A percentile compares a stretch with the other conserved stretches of the same genome.
Evolutionary conservation across 129 eudicot genomes (phyloP).

Genomic region (Flaveria ramosissima): DNA sequence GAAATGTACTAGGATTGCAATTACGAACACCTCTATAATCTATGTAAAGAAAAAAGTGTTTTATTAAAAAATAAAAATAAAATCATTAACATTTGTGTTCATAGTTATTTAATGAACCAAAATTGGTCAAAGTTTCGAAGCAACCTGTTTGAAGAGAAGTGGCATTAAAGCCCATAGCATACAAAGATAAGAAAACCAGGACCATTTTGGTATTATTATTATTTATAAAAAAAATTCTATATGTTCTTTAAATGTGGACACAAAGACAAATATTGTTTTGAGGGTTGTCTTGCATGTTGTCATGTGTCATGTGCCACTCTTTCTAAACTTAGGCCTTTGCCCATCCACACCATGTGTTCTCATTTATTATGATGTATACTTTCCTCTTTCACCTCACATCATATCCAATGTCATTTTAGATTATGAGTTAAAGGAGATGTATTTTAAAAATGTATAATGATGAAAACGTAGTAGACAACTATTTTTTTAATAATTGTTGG

Average conservation of each 20-base stretch:
- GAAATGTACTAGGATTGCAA: no score
- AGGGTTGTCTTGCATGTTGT: constrained; percentile 44
- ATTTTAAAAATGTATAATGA: neutral
- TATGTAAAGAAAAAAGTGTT: neutral
- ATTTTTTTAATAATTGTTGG: no score
- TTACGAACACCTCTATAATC: neutral
- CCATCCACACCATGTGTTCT: constrained; percentile 44
- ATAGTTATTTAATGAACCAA: neutral
- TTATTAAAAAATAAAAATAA: neutral
- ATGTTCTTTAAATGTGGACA: constrained; percentile 32
- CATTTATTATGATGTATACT: constrained; percentile 39
- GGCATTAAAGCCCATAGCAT: constrained; percentile 17
- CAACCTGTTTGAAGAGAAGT: constrained; percentile 23
- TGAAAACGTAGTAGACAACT: no score
- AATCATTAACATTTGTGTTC: neutral
- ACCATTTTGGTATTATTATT: constrained; percentile 24
- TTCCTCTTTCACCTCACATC: constrained; percentile 31
- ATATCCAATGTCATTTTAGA: neutral
- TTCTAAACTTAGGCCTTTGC: constrained; percentile 41
- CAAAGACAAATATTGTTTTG: constrained; percentile 41
- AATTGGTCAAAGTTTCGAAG: constrained; percentile 36
- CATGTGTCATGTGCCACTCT: constrained; percentile 45
- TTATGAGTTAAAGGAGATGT: neutral
- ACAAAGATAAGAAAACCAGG: constrained; percentile 19
- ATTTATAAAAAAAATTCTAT: neutral